A percentile compares a stretch with the other conserved stretches of the same genome.
Evolutionary conservation across 495 filamentous ascomycete species (phyloP).

Genomic region (Penicillium ochrochloron): DNA sequence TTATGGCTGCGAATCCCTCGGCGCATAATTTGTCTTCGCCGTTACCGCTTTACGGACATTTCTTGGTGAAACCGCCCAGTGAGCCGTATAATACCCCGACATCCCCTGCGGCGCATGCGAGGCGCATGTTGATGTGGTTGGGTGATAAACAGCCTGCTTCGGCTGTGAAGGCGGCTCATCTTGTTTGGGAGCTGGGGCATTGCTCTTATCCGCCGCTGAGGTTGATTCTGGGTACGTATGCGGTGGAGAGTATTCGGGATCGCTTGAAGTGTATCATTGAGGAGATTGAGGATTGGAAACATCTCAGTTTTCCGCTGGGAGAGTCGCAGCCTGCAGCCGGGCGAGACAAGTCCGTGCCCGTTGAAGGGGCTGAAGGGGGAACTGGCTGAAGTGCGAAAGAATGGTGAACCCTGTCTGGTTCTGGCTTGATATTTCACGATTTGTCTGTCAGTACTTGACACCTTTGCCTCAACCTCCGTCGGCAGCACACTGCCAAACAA

Average conservation of each 20-base stretch:
- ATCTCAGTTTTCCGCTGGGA: conserved; percentile 63
- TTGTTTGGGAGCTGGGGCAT: conserved; percentile 95
- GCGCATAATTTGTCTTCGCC: conserved; percentile 52
- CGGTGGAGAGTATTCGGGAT: conserved; percentile 93
- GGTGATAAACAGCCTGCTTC: conserved; percentile 90
- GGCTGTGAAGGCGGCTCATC: conserved; percentile 90
- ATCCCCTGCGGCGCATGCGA: conserved; percentile 84
- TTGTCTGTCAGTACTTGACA: not conserved
- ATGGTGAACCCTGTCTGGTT: not conserved
- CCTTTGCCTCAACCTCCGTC: not conserved
- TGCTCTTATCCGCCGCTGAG: conserved; percentile 88
- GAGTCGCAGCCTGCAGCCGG: conserved; percentile 34
- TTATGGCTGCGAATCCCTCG: conserved; percentile 29
- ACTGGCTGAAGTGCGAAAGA: not conserved
- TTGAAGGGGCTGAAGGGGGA: conserved; percentile 17
- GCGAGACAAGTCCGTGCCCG: conserved; percentile 16
- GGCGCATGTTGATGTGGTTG: conserved; percentile 94
- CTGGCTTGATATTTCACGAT: not conserved
- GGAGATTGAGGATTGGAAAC: conserved; percentile 92
- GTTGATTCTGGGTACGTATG: conserved; percentile 86
- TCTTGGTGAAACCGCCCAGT: conserved; percentile 83
- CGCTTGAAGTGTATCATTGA: conserved; percentile 87
- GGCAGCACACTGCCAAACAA: not conserved
- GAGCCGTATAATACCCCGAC: conserved; percentile 78
- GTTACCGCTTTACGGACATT: conserved; percentile 84